Evolutionary conservation across 768 basidiomycete genomes (phyloP), one percentile per base, ranked within the genome.

Genomic region (Amanita molliuscula): DNA sequence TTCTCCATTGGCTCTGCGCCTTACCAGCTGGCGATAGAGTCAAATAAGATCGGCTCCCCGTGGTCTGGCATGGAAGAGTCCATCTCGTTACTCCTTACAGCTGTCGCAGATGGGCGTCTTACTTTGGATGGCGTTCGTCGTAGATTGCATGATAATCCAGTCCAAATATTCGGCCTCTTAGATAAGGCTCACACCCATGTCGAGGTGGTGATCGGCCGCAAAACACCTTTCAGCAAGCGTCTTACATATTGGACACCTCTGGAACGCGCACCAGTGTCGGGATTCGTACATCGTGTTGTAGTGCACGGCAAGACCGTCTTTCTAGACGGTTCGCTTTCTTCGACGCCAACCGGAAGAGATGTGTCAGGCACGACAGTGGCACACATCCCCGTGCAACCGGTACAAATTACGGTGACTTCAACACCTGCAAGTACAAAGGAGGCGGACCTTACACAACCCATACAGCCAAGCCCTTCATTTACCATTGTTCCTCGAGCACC

Each of bases 71-170:
- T 88, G 29, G 82, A 88, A 56, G 96, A 98, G 62, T 78, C 89
- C 0, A 75, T 97, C 16, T 92, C 89, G 5, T 73, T 99, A 4
- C 68, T 98, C 34, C 76, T 99, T 40, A 84, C 83, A 3, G 95
- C 96, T 0, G 90, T 96, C 15, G 68, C 75, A 3, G 77, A 87
- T 8, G 85, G 87, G 7, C 81, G 79, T 29, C 72, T 98, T 23
- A 87, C 86, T 0, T 71, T 96, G 48, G 79, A 88, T 35, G 90
- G 88, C 62, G 81, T 99, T 56, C 81, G 80, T 31, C 61, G 72
- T n/a, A 81, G 92, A 42, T 64, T 97, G 15, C 82, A 92, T 61
- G 93, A 97, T 59, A 97, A 96, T 65, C 95, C 96, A 1, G 77
- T 87, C 16, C 76, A 79, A 35, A 97, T 99, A 61, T 96, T 98